Conservation (phyloP, 2,329 filamentous ascomycete species). For the Fusarium setosum region DNA sequence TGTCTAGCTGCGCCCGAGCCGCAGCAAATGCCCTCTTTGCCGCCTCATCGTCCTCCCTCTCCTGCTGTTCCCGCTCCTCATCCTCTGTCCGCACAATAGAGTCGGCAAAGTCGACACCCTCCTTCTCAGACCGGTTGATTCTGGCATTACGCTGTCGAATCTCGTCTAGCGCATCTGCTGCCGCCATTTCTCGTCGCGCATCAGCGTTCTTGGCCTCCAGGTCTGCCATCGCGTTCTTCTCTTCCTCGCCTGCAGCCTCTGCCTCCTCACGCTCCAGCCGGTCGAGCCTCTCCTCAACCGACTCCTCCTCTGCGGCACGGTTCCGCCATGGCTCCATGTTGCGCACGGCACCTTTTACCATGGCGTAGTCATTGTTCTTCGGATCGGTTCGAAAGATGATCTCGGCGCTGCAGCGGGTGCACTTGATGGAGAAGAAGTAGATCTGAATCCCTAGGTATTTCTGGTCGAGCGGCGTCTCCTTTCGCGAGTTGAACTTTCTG, state of each 20-base stretch:
- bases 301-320: conserved; percentile 74
- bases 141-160: conserved; percentile 92
- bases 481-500: conserved; percentile 94
- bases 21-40: conserved; percentile 82
- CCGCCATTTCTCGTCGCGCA: conserved; percentile 94
- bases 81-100: conserved; percentile 66
- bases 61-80: conserved; percentile 72
- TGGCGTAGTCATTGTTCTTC: conserved; percentile 91
- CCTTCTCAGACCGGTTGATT: conserved; percentile 79
- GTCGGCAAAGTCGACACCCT: conserved; percentile 71
- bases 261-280: conserved; percentile 81
- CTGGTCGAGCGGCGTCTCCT: conserved; percentile 89
- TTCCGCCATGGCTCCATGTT: conserved; percentile 94
- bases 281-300: conserved; percentile 87
- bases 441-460: conserved; percentile 91
- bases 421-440: conserved; percentile 85
- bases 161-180: conserved; percentile 95
- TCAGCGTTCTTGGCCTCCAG: conserved; percentile 94
- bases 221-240: conserved; percentile 94
- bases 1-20: conserved; percentile 64
- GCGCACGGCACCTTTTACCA: conserved; percentile 84
- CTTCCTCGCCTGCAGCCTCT: conserved; percentile 71
- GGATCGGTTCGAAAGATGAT: conserved; percentile 97
- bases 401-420: conserved; percentile 85
- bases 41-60: conserved; percentile 85